A percentile compares a stretch with the other conserved stretches of the same genome.
Evolutionary conservation across 2,329 filamentous ascomycete species (phyloP).

Genomic region (Phoma sp.): DNA sequence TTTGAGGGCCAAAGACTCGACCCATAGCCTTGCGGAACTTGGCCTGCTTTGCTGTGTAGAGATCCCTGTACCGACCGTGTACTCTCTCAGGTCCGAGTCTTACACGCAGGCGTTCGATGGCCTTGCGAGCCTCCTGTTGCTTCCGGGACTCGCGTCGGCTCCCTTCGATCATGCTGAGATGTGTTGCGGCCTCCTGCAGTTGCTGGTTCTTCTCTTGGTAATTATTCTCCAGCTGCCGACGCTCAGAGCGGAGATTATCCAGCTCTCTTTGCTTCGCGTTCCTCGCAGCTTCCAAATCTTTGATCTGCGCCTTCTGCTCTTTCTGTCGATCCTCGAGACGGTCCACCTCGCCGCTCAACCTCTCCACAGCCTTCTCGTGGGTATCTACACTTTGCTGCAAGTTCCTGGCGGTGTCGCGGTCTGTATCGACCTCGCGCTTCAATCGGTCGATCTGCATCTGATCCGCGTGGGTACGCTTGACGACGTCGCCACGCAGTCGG

Average conservation of each 20-base stretch:
- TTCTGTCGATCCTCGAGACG: slow-evolving; percentile 72
- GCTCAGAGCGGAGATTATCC: slow-evolving; percentile 61
- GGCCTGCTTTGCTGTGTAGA: slow-evolving; percentile 96
- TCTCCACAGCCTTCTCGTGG: slow-evolving; percentile 74
- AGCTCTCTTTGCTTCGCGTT: slow-evolving; percentile 89
- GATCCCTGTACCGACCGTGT: slow-evolving; percentile 84
- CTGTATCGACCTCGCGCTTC: slow-evolving; percentile 86
- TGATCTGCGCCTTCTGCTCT: slow-evolving; percentile 66
- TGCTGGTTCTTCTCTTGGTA: slow-evolving; percentile 92
- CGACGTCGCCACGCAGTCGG: slow-evolving; percentile 80
- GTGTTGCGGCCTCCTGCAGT: slow-evolving; percentile 78
- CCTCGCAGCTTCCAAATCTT: slow-evolving; percentile 76
- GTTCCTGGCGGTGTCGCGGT: slow-evolving; percentile 88
- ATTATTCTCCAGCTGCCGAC: slow-evolving; percentile 69
- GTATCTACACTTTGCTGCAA: slow-evolving; percentile 86
- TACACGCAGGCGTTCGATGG: slow-evolving; percentile 83
- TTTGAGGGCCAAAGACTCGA: slow-evolving; percentile 88
- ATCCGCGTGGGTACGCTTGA: slow-evolving; percentile 78
- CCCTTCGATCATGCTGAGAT: slow-evolving; percentile 83
- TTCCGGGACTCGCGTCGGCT: slow-evolving; percentile 83
- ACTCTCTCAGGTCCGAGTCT: slow-evolving; percentile 80
- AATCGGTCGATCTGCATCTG: slow-evolving; percentile 85
- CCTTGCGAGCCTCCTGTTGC: slow-evolving; percentile 79
- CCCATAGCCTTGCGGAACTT: slow-evolving; percentile 94
- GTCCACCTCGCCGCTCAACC: slow-evolving; percentile 72